Evolutionary conservation across 192 early-diverging fungal genomes (phyloP), one percentile per base, ranked within the genome.

Genomic region (Rhizophagus clarus): DNA sequence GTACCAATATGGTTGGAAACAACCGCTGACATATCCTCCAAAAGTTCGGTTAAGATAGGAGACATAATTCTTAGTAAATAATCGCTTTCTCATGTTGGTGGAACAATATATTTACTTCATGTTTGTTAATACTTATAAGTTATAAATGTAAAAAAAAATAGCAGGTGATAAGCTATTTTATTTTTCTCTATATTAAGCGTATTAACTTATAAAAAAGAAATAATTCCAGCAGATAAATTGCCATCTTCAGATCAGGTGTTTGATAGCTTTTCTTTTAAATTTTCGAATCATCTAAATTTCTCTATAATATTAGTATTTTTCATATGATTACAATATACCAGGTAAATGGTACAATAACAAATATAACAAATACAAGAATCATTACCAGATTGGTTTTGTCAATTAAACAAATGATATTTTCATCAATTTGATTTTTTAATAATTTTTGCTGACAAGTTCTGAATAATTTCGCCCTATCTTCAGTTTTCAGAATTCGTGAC

Each of bases 381-480:
- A 62, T 69, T 74, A 74, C 72, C 17, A 74, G 6, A 17, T 28
- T 74, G 28, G 34, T 61, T 29, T 74, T 74, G 51, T 60, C 51
- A 24, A 74, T 74, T 56, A 74, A 74, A 74, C 29, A 31, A 74
- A 74, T 74, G 29, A 74, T 12, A 74, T 61, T 74, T 37, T 56
- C 26, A 60, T 74, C 72, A 20, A 74, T 74, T 56, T 60, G 28
- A 74, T 74, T 29, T 40, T 61, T 74, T 60, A 60, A 72, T 72
- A 72, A 72, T 72, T 51, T 72, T 72, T 72, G 70, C 29, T 24
- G 45, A 49, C 70, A 72, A 26, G 45, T 32, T 72, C 31, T 74
- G 37, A 74, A 74, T 74, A 74, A 60, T 74, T 74, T 74, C 49
- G 5, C 72, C 37, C 37, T 74, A 74, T 74, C 72, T 74, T 74